Conservation (phyloP, 1,284 basidiomycete genomes). For the Lentinula novae-zelandiae region DNA sequence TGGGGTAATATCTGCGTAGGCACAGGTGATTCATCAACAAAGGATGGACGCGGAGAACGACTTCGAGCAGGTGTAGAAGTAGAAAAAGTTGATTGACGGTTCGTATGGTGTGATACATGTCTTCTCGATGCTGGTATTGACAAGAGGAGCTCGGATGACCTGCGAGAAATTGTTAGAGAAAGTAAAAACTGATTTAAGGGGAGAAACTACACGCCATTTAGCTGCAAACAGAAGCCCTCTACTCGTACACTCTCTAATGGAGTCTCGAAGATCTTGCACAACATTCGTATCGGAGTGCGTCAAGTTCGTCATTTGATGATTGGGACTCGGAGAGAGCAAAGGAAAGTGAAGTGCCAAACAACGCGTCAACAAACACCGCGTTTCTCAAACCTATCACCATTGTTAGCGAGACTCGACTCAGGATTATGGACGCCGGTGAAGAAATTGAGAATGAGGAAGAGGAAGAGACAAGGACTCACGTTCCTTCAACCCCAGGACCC, state of each 20-base stretch:
- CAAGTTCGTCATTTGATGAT: not conserved
- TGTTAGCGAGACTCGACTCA: not conserved
- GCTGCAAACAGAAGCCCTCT: conserved; percentile 4
- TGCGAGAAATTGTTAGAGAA: not conserved
- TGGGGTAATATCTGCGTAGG: conserved; percentile 1
- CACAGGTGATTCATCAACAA: conserved; percentile 3
- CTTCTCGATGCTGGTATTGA: conserved; percentile 9
- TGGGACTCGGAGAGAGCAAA: not conserved
- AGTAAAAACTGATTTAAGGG: not conserved
- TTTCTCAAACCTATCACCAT: not conserved
- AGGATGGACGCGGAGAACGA: not conserved
- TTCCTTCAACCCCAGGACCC: conserved; percentile 55
- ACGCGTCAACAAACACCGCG: conserved; percentile 13
- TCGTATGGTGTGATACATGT: not conserved
- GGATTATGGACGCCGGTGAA: not conserved
- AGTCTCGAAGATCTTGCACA: conserved; percentile 3
- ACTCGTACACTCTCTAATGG: conserved; percentile 9
- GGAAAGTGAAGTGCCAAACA: conserved; percentile 5
- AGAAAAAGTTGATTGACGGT: conserved; percentile 1
- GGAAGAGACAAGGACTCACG: not conserved
- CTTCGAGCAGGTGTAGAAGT: conserved; percentile 9
- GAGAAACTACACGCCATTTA: conserved; percentile 3
- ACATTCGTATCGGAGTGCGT: not conserved
- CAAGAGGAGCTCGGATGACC: conserved; percentile 13
- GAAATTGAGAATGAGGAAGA: not conserved